Percentiles rank a stretch among this genome's conserved stretches.
phyloP scores from a whole-genome alignment of 2,329 filamentous ascomycete species.

The Paraphaeosphaeria minitans region DNA sequence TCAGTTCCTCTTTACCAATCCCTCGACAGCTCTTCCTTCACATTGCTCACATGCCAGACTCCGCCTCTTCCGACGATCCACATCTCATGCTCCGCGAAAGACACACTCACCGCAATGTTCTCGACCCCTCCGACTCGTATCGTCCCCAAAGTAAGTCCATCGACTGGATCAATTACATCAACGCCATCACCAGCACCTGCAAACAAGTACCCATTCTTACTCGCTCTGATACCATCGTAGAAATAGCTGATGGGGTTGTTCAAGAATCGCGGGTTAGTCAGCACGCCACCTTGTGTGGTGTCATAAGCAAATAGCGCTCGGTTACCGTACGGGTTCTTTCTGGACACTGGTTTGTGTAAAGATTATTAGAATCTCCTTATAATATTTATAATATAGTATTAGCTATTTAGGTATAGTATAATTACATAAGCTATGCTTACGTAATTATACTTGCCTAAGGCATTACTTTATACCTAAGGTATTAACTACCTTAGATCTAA shows the following conservation, averaged over 20 bases:
- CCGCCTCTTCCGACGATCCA: slow-evolving; percentile 18
- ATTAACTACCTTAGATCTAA: too few species aligned
- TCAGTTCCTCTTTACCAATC: background rate
- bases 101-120: slow-evolving; percentile 17
- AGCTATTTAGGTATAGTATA: too few species aligned
- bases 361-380: too few species aligned
- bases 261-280: slow-evolving; percentile 15
- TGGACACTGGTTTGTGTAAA: slow-evolving; percentile 12
- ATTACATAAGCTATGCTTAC: too few species aligned
- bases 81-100: slow-evolving; percentile 16
- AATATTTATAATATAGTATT: too few species aligned
- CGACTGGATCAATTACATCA: slow-evolving; percentile 19
- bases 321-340: slow-evolving; percentile 15
- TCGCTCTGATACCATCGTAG: slow-evolving; percentile 17
- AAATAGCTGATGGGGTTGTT: slow-evolving; percentile 21
- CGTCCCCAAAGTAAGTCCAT: slow-evolving; percentile 16
- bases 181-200: slow-evolving; percentile 19
- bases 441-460: too few species aligned
- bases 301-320: slow-evolving; percentile 18
- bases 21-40: slow-evolving; percentile 8
- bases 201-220: slow-evolving; percentile 15
- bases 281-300: slow-evolving; percentile 5
- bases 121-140: slow-evolving; percentile 18
- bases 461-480: too few species aligned
- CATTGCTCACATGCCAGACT: slow-evolving; percentile 14